Conservation (phyloP, 2,329 filamentous ascomycete genomes). For the Neonectria magnoliae region DNA sequence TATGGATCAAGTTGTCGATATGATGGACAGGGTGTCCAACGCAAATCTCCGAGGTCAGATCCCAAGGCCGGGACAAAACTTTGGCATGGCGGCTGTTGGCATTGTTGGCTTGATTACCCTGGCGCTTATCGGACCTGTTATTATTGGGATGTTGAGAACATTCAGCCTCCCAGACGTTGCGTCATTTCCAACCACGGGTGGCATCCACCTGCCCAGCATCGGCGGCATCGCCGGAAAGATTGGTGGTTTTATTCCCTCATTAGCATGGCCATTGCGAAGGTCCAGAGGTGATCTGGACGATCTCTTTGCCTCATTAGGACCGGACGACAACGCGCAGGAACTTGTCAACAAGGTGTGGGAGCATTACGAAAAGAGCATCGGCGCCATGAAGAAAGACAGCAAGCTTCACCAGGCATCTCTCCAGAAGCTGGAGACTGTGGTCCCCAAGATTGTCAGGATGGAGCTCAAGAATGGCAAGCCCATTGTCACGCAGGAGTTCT, state of each 20-base stretch:
- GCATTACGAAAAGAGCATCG: conserved; percentile 45
- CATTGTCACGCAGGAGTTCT: conserved; percentile 70
- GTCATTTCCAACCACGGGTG: not conserved
- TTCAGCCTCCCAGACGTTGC: conserved; percentile 10
- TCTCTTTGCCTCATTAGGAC: conserved; percentile 27
- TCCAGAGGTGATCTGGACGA: conserved; percentile 26
- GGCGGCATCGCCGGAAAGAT: conserved; percentile 31
- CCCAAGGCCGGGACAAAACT: not conserved
- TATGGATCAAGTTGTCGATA: conserved; percentile 31
- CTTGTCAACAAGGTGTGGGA: conserved; percentile 38
- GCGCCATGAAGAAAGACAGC: conserved; percentile 42
- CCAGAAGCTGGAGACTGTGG: conserved; percentile 56
- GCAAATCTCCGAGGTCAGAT: conserved; percentile 4
- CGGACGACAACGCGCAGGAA: conserved; percentile 27
- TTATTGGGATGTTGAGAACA: conserved; percentile 8
- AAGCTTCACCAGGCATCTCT: conserved; percentile 52
- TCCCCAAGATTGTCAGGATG: conserved; percentile 69
- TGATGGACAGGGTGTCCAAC: conserved; percentile 30
- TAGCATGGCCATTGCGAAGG: conserved; percentile 32
- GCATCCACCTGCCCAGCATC: conserved; percentile 27
- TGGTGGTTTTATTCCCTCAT: conserved; percentile 37
- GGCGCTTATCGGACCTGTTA: not conserved
- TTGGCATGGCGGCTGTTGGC: conserved; percentile 11
- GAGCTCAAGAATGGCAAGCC: conserved; percentile 61
- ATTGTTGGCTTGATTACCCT: conserved; percentile 5